Evolutionary conservation across 2,329 filamentous ascomycete species (phyloP), one percentile per base, ranked within the genome.

Genomic region (Claviceps pazoutovae): DNA sequence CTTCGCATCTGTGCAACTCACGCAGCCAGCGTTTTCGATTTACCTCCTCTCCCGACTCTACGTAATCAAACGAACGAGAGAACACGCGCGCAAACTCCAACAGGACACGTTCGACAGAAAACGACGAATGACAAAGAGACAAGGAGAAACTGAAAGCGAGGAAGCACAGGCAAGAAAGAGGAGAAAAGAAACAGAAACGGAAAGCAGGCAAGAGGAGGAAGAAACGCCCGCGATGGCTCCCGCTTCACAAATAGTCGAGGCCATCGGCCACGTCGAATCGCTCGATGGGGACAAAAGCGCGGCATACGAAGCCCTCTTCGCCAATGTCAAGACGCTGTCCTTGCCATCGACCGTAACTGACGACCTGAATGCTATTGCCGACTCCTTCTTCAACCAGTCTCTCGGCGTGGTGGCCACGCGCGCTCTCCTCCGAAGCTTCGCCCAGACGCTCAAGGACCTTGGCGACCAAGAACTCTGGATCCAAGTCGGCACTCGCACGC

Each of bases 341-440:
- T 64, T 70, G 4, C 68, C 71, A 1, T 37, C 62, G 36, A 69
- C 66, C 30, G 62, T 68, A 42, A 57, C 60, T 44, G 61, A 75
- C 54, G 82, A 90, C 65, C 74, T 90, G 53, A 80, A 79, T 54
- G 79, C 79, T 60, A 83, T 87, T 58, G 73, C 83, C 51, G 76
- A 83, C 60, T 79, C 76, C 48, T 75, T 90, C 50, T 79, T 90
- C 57, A 74, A 72, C 57, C 82, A 86, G 60, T 75, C 75, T 21
- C 75, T 90, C 51, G 85, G 86, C 60, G 82, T 91, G 59, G 85
- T 93, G n/a, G 75, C 82, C 34, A 82, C 85, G 5, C 80, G 87
- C 5, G 76, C 80, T 16, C 75, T 93, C 13, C 80, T 94, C 55
- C 74, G 76, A 51, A 70, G 72, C 52, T 87, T 94, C 62, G 74